Base-by-base conservation (phyloP, 1,139 yeast species). In the Geotrichum reessii region DNA sequence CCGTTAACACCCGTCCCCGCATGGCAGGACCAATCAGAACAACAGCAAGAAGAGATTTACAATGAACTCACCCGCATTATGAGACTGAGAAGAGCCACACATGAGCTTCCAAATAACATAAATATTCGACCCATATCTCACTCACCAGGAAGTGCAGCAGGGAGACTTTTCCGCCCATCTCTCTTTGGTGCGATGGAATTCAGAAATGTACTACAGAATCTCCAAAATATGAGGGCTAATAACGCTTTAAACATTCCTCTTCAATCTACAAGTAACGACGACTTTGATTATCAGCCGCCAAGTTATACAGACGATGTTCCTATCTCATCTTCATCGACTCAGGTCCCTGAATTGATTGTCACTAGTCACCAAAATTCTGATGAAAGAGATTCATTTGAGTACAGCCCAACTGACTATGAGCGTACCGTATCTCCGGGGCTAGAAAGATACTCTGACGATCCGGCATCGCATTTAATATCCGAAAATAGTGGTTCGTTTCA, bases 141-240 rank as follows among this genome's bases (percentile, higher is more conserved):
- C 48, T 31, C 31, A 47, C 27, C 53, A 28, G 44, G 33, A 12
- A 33, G 24, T 31, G 59, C 60, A 4, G 57, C 63, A 17, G 50
- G 61, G 9, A 61, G 69, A 1, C 65, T 74, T 3, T 69, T 77
- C 17, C 64, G 81, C 57, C 79, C 81, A 1, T 78, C 81, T 0
- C 64, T 79, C 9, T 67, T 76, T 48, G 71, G 75, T 47, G 81
- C 82, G 0, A 65, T 79, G 27, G 80, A 76, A 55, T 70, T 74
- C 57, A 73, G 72, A 40, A 71, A 66, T 44, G 67, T 63, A 33
- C 64, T 63, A 63, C 69, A 58, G 57, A 62, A 60, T 57, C 64
- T 62, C 25, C 59, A 57, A 14, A 57, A 57, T 28, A 53, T 63
- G 12, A 58, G 61, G 42, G 37, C 60, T 6, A 59, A 61, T 12